Conservation (phyloP, 2,329 filamentous ascomycete species). For the Golovinomyces cichoracearum region DNA sequence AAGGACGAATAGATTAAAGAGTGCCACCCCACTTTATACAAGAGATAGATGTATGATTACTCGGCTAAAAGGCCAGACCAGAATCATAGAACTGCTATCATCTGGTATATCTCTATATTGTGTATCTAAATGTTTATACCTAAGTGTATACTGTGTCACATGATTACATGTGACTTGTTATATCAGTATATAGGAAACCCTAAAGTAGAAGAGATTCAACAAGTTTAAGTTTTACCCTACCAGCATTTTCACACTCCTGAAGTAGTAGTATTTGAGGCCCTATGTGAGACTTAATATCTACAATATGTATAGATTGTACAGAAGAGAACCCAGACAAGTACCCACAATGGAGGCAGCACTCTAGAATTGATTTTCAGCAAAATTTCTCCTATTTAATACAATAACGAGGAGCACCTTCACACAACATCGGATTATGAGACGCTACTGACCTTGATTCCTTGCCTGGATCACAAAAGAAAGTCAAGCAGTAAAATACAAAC, state of each 20-base stretch:
- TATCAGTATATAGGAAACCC: background rate
- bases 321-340: background rate
- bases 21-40: no score
- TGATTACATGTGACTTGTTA: background rate
- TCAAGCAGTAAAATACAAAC: background rate
- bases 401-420: background rate
- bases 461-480: background rate
- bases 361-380: background rate
- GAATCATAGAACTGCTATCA: no score
- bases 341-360: background rate
- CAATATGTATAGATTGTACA: background rate
- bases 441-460: background rate
- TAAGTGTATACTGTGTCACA: no score
- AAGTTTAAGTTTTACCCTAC: constrained; percentile 1
- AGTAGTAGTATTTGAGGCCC: constrained; percentile 1
- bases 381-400: background rate
- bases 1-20: no score
- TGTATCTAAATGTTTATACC: no score
- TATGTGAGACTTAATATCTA: constrained; percentile 2
- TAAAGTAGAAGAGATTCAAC: background rate
- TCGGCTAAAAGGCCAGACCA: no score
- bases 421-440: background rate
- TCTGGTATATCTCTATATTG: no score
- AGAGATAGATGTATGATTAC: no score
- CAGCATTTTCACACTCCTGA: background rate